Base-by-base conservation (phyloP, 78 protist species). In the Bodo saltans region DNA sequence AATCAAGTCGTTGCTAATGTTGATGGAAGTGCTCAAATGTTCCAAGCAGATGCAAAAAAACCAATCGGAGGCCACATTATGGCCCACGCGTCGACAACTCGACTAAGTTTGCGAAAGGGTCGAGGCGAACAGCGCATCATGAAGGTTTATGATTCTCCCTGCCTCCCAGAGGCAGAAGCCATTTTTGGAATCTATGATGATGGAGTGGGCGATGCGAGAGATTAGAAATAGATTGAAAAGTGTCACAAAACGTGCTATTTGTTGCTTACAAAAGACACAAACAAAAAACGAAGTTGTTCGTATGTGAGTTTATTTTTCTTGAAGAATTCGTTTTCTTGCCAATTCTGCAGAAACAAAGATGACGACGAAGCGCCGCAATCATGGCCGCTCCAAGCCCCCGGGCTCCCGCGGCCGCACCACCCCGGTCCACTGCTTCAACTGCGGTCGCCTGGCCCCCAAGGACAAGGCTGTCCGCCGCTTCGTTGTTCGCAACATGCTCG, bases 11-110 rank as follows among this genome's bases (percentile, higher is more conserved):
- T 98, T 25, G 98, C 99, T 3, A 80, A 89, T 40, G 95, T 91
- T 1, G 96, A 92, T 74, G 96, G 92, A 28, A 89, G 70, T n/a
- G 84, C 74, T 3, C 42, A 72, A 39, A 68, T 82, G 88, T 78
- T 78, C 29, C 70, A 26, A 21, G 84, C 90, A 4, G 90, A 89
- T 47, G 88, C 91, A 42, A 87, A 74, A 60, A 95, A 95, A 89
- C 99, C 99, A 52, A 95, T 98, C 79, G 99, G 99, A 68, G 99
- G 99, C 71, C 91, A 98, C 89, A 97, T 98, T 91, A 94, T 98
- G 87, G 99, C 99, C 0, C 99, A 99, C 82, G 99, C 99, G 0
- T 95, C 99, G 0, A 97, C 99, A 25, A 97, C 99, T 1, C 68
- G 94, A 17, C 85, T 95, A 39, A 93, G 87, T 37, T 81, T 96